These are phyloP conservation scores for Eragrostis curvula DNA, from an alignment of 176 grass and related monocot species.

Conservation along the genomic window DNA sequence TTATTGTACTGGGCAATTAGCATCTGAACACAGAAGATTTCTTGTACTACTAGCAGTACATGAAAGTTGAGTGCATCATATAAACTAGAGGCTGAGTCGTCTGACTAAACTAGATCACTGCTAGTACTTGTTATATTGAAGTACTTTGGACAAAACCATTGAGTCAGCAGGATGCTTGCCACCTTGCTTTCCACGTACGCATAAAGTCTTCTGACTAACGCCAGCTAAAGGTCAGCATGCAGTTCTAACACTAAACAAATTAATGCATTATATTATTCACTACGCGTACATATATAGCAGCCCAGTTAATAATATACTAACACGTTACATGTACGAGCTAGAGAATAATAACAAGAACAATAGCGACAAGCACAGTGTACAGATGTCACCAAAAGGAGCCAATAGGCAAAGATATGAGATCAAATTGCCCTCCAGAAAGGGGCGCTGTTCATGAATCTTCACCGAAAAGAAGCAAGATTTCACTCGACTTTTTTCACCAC, in stretches of 20 bases:
- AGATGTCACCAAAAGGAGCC: constrained; percentile 14
- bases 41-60: not conserved
- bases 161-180: constrained; percentile 12
- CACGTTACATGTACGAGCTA: not conserved
- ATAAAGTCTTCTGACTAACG: not conserved
- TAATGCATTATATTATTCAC: not conserved
- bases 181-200: constrained; percentile 27
- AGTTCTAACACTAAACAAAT: not conserved
- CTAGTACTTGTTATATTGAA: not conserved
- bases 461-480: constrained; percentile 40
- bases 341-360: not conserved
- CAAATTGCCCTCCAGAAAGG: not conserved
- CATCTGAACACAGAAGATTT: constrained; percentile 20
- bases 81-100: not conserved
- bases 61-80: not conserved
- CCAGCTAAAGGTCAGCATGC: not conserved
- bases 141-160: constrained; percentile 6
- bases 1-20: constrained; percentile 40
- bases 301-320: too few species aligned
- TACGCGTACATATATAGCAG: not conserved
- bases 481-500: constrained; percentile 44
- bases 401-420: not conserved
- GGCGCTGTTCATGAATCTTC: constrained; percentile 34
- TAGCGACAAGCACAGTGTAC: not conserved
- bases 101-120: not conserved